phyloP scores from a whole-genome alignment of 148 eudicot species.

The Fallopia convolvulus region DNA sequence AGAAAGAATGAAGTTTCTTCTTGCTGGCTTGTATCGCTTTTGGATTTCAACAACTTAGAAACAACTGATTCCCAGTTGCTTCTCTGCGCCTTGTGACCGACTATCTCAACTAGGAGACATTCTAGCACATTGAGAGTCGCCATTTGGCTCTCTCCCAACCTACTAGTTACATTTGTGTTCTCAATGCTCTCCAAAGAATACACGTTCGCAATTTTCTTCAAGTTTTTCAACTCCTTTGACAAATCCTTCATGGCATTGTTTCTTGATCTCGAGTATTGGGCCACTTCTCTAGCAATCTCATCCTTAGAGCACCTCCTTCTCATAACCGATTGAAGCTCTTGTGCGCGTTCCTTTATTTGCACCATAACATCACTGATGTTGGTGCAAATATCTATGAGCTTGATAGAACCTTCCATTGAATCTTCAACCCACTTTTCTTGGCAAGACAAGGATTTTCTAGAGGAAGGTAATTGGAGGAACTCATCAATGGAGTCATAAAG shows the following conservation, averaged over 20 bases:
- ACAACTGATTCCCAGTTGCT: background rate
- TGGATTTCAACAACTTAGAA: conserved; percentile 6
- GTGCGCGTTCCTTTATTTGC: conserved; percentile 19
- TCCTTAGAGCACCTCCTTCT: conserved; percentile 26
- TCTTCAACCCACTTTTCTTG: conserved; percentile 15
- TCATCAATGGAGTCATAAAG: conserved; percentile 22
- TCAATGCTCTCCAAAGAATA: background rate
- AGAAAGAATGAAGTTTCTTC: background rate
- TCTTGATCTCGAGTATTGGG: background rate
- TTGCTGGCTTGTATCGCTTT: background rate
- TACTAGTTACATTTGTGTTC: background rate
- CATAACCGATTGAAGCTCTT: conserved; percentile 26
- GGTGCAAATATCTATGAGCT: conserved; percentile 29
- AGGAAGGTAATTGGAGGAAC: conserved; percentile 19
- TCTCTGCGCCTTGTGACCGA: background rate
- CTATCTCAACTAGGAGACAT: background rate
- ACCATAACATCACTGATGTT: conserved; percentile 20
- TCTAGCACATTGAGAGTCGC: background rate
- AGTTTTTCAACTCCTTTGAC: conserved; percentile 11
- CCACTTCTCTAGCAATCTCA: conserved; percentile 4
- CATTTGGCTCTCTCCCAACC: conserved; percentile 2
- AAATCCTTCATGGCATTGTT: background rate
- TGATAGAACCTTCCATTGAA: conserved; percentile 27
- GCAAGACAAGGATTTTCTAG: conserved; percentile 12
- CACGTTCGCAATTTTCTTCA: background rate